A percentile compares a stretch with the other conserved stretches of the same genome.
Evolutionary conservation across 2,329 filamentous ascomycete genomes (phyloP).

Genomic region (Penicillium sp.): DNA sequence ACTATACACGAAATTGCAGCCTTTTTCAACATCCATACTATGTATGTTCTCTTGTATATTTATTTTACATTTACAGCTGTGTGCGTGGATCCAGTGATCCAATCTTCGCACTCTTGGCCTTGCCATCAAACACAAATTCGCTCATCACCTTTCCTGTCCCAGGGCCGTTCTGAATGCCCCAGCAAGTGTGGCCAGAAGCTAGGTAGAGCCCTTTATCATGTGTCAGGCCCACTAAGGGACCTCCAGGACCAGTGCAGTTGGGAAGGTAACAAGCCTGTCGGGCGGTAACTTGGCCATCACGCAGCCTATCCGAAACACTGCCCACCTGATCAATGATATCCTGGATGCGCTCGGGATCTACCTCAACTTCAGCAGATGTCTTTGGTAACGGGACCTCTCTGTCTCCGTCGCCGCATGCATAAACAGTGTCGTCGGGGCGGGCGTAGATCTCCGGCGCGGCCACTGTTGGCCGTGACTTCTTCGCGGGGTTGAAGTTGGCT

Average conservation of each 20-base stretch:
- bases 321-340: conserved; percentile 78
- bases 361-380: conserved; percentile 70
- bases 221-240: conserved; percentile 76
- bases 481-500: conserved; percentile 52
- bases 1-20: too few species aligned
- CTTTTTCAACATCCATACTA: background rate
- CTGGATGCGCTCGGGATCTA: conserved; percentile 74
- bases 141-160: conserved; percentile 80
- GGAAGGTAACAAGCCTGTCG: conserved; percentile 94
- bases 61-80: conserved; percentile 39
- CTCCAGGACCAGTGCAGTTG: conserved; percentile 61
- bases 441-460: conserved; percentile 93
- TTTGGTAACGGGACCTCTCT: conserved; percentile 69
- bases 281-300: conserved; percentile 65
- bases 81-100: conserved; percentile 65
- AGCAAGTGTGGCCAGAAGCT: conserved; percentile 91
- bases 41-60: conserved; percentile 1
- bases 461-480: conserved; percentile 55
- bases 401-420: conserved; percentile 92
- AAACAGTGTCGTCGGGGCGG: conserved; percentile 81
- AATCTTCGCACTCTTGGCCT: conserved; percentile 66
- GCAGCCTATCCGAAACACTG: conserved; percentile 56
- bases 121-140: conserved; percentile 73
- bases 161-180: conserved; percentile 96
- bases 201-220: conserved; percentile 71